phyloP scores from a whole-genome alignment of 176 grass and related monocot genomes.

The Hyparrhenia diplandra region DNA sequence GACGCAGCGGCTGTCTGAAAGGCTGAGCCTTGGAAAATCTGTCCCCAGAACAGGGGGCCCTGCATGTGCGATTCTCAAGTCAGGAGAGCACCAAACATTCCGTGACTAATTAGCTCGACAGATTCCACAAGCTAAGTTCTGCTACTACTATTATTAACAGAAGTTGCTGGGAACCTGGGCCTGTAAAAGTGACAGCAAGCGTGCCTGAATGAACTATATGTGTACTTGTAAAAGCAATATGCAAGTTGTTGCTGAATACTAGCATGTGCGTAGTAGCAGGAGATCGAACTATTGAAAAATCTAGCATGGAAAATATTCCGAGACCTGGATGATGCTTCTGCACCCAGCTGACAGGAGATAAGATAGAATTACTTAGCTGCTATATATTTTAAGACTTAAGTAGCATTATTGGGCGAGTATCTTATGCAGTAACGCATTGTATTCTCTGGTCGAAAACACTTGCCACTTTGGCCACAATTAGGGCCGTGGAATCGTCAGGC shows the following conservation, averaged over 20 bases:
- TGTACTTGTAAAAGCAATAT: background rate
- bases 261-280: background rate
- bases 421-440: constrained; percentile 14
- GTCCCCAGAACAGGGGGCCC: background rate
- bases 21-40: constrained; percentile 30
- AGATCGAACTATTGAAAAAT: background rate
- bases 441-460: background rate
- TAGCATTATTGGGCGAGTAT: constrained; percentile 1
- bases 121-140: constrained; percentile 22
- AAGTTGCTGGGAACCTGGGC: constrained; percentile 29
- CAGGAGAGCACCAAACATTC: constrained; percentile 12
- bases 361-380: background rate
- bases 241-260: background rate
- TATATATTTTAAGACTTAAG: no score
- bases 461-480: constrained; percentile 6
- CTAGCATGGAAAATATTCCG: background rate
- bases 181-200: background rate
- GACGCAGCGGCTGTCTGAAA: constrained; percentile 15
- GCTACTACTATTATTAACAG: background rate
- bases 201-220: background rate
- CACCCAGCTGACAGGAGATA: background rate
- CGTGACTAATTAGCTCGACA: background rate
- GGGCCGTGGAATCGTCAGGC: background rate
- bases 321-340: background rate
- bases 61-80: background rate